phyloP scores from a whole-genome alignment of 495 filamentous ascomycete species.

The Xylaria cubensis region DNA sequence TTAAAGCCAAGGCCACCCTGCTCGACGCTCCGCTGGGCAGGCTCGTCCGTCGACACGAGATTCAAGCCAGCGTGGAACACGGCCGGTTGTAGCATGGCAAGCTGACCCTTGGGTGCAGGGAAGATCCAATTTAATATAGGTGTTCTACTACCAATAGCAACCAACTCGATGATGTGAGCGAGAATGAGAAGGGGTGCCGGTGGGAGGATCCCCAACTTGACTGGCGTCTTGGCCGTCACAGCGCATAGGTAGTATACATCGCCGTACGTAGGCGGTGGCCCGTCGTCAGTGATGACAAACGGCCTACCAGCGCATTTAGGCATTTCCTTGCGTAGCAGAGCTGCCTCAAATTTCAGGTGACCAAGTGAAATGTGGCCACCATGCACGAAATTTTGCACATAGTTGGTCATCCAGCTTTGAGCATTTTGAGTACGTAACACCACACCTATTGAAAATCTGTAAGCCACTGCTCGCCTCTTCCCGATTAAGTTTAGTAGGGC shows the following conservation, averaged over 20 bases:
- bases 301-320: conserved; percentile 51
- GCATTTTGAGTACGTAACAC: conserved; percentile 14
- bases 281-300: conserved; percentile 49
- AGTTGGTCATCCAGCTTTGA: conserved; percentile 53
- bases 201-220: conserved; percentile 44
- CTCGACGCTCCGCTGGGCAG: conserved; percentile 52
- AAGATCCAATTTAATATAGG: conserved; percentile 48
- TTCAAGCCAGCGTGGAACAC: conserved; percentile 54
- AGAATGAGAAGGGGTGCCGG: conserved; percentile 55
- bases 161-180: conserved; percentile 56
- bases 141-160: conserved; percentile 40
- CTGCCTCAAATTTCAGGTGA: conserved; percentile 63
- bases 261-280: conserved; percentile 42
- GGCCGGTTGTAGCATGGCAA: conserved; percentile 58
- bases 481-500: background rate
- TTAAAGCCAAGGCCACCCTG: conserved; percentile 61
- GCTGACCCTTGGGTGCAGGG: conserved; percentile 41
- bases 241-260: conserved; percentile 42
- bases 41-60: conserved; percentile 54
- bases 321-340: conserved; percentile 48
- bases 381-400: conserved; percentile 63
- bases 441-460: conserved; percentile 14
- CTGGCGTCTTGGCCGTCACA: conserved; percentile 34
- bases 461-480: background rate
- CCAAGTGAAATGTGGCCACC: conserved; percentile 63